These are phyloP conservation scores for Haplosporangium sp. DNA, from an alignment of 371 early-diverging fungal genomes.

Conservation along the genomic window DNA sequence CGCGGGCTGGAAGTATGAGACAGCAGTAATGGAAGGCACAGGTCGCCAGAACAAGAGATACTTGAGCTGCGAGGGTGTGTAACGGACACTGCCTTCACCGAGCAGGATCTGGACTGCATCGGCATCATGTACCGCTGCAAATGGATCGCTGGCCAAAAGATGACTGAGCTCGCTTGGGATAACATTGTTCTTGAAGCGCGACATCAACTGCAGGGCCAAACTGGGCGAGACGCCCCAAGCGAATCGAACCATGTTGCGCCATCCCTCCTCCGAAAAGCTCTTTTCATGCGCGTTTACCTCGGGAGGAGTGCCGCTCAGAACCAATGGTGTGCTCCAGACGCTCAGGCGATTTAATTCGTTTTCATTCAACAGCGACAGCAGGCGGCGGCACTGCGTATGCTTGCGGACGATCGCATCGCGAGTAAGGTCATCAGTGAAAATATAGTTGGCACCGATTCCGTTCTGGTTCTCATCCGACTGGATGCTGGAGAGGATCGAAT, in stretches of 20 bases:
- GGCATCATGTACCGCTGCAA: constrained; percentile 76
- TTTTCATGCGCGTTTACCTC: constrained; percentile 59
- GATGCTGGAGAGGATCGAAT: constrained; percentile 61
- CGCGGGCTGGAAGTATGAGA: constrained; percentile 78
- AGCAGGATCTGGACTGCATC: constrained; percentile 81
- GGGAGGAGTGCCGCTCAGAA: constrained; percentile 38
- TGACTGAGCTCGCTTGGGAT: constrained; percentile 77
- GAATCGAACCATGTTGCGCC: constrained; percentile 79
- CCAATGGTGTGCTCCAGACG: constrained; percentile 84
- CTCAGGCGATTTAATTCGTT: constrained; percentile 86
- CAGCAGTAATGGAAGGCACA: constrained; percentile 93
- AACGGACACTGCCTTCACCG: constrained; percentile 58
- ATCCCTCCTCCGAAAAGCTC: constrained; percentile 71
- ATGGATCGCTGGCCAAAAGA: constrained; percentile 72
- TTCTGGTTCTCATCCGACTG: constrained; percentile 50
- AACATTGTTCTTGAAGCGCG: constrained; percentile 76
- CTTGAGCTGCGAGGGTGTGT: constrained; percentile 55
- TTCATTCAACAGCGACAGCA: constrained; percentile 86
- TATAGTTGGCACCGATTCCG: constrained; percentile 35
- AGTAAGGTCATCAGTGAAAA: constrained; percentile 31
- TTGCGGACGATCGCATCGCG: constrained; percentile 62
- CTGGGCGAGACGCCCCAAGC: constrained; percentile 87
- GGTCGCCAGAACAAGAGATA: constrained; percentile 92
- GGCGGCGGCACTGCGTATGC: constrained; percentile 62
- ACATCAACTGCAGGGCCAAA: constrained; percentile 81